phyloP scores from a whole-genome alignment of 768 basidiomycete species.

The Chalciporus pseudorubinellus region DNA sequence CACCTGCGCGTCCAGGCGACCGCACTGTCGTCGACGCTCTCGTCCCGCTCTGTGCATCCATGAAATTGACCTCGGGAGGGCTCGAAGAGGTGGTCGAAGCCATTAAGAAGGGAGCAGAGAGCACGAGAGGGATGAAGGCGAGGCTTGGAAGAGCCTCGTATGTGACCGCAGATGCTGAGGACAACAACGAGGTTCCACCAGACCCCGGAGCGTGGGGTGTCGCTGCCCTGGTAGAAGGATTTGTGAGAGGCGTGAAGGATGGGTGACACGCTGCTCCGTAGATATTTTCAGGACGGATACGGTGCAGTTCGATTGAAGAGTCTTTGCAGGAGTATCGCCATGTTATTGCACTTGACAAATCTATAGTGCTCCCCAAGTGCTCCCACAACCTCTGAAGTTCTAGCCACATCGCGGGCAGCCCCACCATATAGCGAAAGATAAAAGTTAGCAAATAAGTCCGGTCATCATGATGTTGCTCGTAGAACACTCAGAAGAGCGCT shows the following conservation, averaged over 20 bases:
- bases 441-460: too few species aligned
- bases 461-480: too few species aligned
- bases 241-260: constrained; percentile 21
- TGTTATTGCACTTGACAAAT: too few species aligned
- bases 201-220: constrained; percentile 62
- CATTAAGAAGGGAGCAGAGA: constrained; percentile 44
- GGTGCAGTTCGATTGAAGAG: too few species aligned
- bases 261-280: too few species aligned
- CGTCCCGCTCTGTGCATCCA: constrained; percentile 40
- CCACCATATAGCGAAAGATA: too few species aligned
- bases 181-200: constrained; percentile 33
- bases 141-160: constrained; percentile 52
- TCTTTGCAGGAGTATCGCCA: too few species aligned
- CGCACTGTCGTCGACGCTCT: constrained; percentile 44
- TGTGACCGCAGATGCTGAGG: constrained; percentile 31
- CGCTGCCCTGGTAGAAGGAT: constrained; percentile 39
- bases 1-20: constrained; percentile 51
- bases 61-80: not conserved
- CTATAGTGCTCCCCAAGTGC: too few species aligned
- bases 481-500: too few species aligned
- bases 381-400: too few species aligned
- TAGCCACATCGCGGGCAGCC: too few species aligned
- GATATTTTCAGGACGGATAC: too few species aligned
- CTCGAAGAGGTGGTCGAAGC: constrained; percentile 25
- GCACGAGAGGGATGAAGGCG: constrained; percentile 46